Conservation (phyloP, 2,329 filamentous ascomycete genomes). For the Periglandula ipomoeae region DNA sequence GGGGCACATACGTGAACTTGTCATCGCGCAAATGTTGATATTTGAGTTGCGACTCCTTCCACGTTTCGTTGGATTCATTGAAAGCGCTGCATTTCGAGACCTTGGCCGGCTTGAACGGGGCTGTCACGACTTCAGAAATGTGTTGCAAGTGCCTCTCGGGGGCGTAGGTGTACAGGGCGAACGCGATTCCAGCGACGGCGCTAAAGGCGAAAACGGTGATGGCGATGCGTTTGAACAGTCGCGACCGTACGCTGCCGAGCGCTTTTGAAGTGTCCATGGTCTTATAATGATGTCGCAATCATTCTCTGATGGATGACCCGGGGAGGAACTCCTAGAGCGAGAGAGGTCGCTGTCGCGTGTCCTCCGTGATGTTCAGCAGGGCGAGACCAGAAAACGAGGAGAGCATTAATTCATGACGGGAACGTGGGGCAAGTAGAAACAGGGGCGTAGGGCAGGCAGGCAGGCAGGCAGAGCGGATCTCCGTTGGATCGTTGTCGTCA, state of each 20-base stretch:
- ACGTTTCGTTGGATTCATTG: conserved; percentile 9
- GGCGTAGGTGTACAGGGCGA: background rate
- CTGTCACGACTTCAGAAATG: background rate
- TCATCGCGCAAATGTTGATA: conserved; percentile 18
- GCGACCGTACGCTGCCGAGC: background rate
- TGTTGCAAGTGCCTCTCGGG: conserved; percentile 4
- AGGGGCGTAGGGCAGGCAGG: too few relatives aligned
- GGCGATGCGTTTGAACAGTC: conserved; percentile 5
- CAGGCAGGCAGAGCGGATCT: too few relatives aligned
- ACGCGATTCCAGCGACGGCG: background rate
- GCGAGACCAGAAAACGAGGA: too few relatives aligned
- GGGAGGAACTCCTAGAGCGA: too few relatives aligned
- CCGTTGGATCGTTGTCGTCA: too few relatives aligned
- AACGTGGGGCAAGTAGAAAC: too few relatives aligned
- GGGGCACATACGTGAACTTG: conserved; percentile 21
- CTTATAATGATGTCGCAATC: background rate
- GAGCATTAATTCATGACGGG: too few relatives aligned
- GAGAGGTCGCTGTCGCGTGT: too few relatives aligned
- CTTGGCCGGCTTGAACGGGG: background rate
- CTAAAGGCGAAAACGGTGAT: conserved; percentile 2
- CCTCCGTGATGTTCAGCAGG: too few relatives aligned
- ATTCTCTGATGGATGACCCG: background rate
- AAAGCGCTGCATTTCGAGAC: conserved; percentile 3
- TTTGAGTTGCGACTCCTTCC: conserved; percentile 16
- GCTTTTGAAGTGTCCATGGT: conserved; percentile 4